Percentiles rank a stretch among this genome's conserved stretches.
phyloP scores from a whole-genome alignment of 768 basidiomycete species.

The Suillus hirtellus region DNA sequence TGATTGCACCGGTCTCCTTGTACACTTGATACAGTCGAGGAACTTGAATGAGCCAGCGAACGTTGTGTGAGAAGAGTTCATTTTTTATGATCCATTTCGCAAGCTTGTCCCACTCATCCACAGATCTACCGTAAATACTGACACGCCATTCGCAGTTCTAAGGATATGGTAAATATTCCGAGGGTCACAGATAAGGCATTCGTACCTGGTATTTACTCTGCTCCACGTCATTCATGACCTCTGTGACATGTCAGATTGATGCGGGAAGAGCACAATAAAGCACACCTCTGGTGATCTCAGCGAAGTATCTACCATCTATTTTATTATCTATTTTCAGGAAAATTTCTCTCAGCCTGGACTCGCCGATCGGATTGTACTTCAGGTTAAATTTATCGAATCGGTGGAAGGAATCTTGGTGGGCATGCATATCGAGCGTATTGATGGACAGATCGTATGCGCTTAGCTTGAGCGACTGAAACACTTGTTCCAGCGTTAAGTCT shows the following conservation, averaged over 20 bases:
- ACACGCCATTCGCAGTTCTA: constrained; percentile 97
- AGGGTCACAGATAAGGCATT: background rate
- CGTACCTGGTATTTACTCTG: constrained; percentile 96
- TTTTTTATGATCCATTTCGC: constrained; percentile 96
- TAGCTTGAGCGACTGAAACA: constrained; percentile 93
- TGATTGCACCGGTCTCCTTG: constrained; percentile 80
- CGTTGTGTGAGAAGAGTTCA: constrained; percentile 94
- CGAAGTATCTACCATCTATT: constrained; percentile 89
- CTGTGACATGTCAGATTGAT: constrained; percentile 40
- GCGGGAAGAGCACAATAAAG: background rate
- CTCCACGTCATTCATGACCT: constrained; percentile 96
- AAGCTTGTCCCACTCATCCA: constrained; percentile 95
- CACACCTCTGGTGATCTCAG: constrained; percentile 88
- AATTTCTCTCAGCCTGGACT: constrained; percentile 92
- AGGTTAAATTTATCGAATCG: constrained; percentile 98
- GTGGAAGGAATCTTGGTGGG: constrained; percentile 97
- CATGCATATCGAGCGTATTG: constrained; percentile 99
- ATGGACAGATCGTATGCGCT: constrained; percentile 98
- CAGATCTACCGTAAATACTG: constrained; percentile 86
- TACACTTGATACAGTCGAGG: constrained; percentile 95
- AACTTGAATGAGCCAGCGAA: constrained; percentile 96
- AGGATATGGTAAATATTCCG: background rate
- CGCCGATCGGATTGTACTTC: constrained; percentile 96
- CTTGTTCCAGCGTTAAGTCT: constrained; percentile 84
- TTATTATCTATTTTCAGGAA: constrained; percentile 98